These are phyloP conservation scores for Phymatotrichopsis omnivora DNA, from an alignment of 2,329 filamentous ascomycete species.

Conservation along the genomic window DNA sequence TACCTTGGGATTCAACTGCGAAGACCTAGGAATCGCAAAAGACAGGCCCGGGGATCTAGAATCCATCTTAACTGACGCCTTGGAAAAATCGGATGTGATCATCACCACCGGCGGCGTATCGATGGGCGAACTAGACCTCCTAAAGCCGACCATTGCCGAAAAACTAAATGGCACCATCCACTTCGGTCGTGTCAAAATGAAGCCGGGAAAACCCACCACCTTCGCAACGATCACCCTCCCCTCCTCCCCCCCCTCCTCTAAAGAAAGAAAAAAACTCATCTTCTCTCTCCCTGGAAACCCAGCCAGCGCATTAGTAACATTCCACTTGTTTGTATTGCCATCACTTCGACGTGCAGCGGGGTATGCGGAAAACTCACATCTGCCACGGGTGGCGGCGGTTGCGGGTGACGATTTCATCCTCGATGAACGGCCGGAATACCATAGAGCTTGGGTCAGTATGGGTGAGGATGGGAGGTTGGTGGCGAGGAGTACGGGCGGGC, in stretches of 20 bases:
- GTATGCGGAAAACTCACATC: constrained; percentile 42
- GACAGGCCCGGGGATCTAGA: constrained; percentile 68
- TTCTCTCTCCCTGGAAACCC: constrained; percentile 93
- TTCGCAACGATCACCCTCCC: constrained; percentile 72
- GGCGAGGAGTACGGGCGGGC: constrained; percentile 75
- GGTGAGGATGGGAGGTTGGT: constrained; percentile 56
- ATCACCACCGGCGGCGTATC: constrained; percentile 91
- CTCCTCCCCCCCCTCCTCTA: constrained; percentile 37
- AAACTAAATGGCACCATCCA: constrained; percentile 84
- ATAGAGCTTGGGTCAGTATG: constrained; percentile 65
- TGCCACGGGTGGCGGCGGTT: constrained; percentile 61
- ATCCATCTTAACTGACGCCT: constrained; percentile 60
- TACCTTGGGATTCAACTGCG: constrained; percentile 63
- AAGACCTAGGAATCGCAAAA: constrained; percentile 77
- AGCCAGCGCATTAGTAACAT: constrained; percentile 82
- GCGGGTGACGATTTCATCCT: constrained; percentile 62
- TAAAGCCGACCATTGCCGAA: constrained; percentile 93
- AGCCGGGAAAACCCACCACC: constrained; percentile 93
- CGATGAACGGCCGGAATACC: constrained; percentile 77
- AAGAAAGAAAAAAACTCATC: constrained; percentile 56
- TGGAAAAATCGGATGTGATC: constrained; percentile 67
- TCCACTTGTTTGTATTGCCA: constrained; percentile 88
- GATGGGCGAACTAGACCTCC: constrained; percentile 93
- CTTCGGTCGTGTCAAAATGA: constrained; percentile 94
- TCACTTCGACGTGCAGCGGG: constrained; percentile 69